Conservation (phyloP, 768 basidiomycete species). For the Dictyophora rubrovolvata region DNA sequence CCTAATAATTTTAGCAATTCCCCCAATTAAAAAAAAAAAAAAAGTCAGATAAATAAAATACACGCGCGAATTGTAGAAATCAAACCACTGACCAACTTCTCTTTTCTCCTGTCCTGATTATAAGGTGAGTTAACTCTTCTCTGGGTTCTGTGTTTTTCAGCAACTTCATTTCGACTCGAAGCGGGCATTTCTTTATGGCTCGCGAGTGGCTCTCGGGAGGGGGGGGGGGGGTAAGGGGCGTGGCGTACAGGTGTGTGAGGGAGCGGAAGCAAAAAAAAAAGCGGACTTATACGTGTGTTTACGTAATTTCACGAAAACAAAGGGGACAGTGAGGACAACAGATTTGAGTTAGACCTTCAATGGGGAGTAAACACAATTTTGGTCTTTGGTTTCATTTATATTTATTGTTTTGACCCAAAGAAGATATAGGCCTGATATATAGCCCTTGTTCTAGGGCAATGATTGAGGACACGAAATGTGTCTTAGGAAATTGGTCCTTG, state of each 20-base stretch:
- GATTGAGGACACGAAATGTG: too few relatives aligned
- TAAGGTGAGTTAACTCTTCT: not conserved
- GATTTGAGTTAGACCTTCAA: not conserved
- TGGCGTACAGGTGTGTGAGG: not conserved
- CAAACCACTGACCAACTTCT: not conserved
- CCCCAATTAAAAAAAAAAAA: too few relatives aligned
- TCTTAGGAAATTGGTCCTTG: too few relatives aligned
- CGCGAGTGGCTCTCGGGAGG: not conserved
- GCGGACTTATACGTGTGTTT: not conserved
- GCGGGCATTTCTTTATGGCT: not conserved
- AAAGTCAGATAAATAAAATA: not conserved
- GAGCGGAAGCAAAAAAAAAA: slow-evolving; percentile 4
- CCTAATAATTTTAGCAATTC: not conserved
- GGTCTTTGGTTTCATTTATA: too few relatives aligned
- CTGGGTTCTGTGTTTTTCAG: not conserved
- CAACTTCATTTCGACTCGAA: not conserved
- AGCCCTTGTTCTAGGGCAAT: too few relatives aligned
- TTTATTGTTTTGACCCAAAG: too few relatives aligned
- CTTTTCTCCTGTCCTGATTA: not conserved
- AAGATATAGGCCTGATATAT: too few relatives aligned
- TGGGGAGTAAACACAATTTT: too few relatives aligned
- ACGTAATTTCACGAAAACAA: not conserved
- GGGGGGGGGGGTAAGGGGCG: too few relatives aligned
- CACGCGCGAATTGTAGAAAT: not conserved
- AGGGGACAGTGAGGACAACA: not conserved